These are phyloP conservation scores for Gymnopilus dilepis DNA, from an alignment of 768 basidiomycete genomes.

Conservation along the genomic window DNA sequence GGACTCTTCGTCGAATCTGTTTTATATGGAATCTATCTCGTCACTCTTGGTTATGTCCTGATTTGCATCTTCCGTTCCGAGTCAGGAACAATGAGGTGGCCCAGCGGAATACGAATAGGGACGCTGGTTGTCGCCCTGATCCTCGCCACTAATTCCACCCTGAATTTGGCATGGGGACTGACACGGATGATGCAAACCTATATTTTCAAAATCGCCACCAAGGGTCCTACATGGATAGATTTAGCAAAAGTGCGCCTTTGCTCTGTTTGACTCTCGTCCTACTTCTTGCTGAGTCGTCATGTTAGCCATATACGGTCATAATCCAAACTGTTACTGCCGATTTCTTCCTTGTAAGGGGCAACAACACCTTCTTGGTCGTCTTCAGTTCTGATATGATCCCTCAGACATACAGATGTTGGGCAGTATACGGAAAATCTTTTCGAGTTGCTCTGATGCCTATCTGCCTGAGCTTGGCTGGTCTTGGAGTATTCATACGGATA, in stretches of 20 bases:
- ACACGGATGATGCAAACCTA: constrained; percentile 11
- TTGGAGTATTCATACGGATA: constrained; percentile 8
- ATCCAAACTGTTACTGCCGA: constrained; percentile 12
- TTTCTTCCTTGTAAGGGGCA: constrained; percentile 4
- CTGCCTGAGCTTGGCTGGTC: constrained; percentile 8
- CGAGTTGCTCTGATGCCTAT: constrained; percentile 8
- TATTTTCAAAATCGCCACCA: not conserved
- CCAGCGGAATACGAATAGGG: constrained; percentile 5
- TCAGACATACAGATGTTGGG: constrained; percentile 15
- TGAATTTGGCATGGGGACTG: constrained; percentile 13
- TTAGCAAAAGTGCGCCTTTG: constrained; percentile 5
- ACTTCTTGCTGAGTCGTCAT: not conserved
- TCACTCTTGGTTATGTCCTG: constrained; percentile 18
- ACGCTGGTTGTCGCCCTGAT: constrained; percentile 8
- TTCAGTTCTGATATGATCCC: not conserved
- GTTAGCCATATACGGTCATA: constrained; percentile 10
- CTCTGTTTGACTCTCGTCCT: not conserved
- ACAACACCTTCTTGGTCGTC: not conserved
- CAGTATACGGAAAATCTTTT: constrained; percentile 5
- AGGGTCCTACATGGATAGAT: constrained; percentile 13
- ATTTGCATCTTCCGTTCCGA: constrained; percentile 3
- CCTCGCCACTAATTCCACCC: constrained; percentile 2
- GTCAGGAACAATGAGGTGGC: constrained; percentile 5
- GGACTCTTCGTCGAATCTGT: constrained; percentile 20
- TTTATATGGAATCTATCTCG: constrained; percentile 20